Percentiles rank a stretch among this genome's conserved stretches.
Evolutionary conservation across 306 rosid genomes (phyloP).

Genomic region (Sindora glabra): DNA sequence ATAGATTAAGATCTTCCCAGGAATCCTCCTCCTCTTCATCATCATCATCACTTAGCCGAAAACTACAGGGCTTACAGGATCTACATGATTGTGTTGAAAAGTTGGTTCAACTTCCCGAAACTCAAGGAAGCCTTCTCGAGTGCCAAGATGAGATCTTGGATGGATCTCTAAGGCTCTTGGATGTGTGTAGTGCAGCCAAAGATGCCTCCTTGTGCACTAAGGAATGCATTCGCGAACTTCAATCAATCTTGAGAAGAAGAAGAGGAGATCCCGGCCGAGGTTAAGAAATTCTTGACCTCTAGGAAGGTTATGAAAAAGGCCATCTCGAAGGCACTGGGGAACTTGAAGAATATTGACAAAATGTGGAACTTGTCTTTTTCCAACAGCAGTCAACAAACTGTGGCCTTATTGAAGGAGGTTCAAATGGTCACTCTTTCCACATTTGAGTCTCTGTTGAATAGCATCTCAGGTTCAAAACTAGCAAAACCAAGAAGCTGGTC

Average conservation of each 20-base stretch:
- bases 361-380: not conserved
- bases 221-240: not conserved
- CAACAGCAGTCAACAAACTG: not conserved
- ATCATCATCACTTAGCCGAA: constrained; percentile 5
- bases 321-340: not conserved
- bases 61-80: not conserved
- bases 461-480: not conserved
- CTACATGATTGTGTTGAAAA: not conserved
- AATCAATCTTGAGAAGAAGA: not conserved
- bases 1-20: constrained; percentile 7
- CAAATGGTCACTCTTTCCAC: not conserved
- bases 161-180: not conserved
- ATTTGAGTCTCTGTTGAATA: not conserved
- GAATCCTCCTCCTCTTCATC: constrained; percentile 17
- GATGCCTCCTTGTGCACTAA: constrained; percentile 2
- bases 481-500: not conserved
- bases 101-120: not conserved
- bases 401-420: not conserved
- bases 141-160: not conserved
- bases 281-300: not conserved
- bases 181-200: not conserved
- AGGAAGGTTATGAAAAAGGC: not conserved
- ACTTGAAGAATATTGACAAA: not conserved
- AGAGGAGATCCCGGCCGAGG: not conserved
- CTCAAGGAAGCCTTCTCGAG: not conserved